Base-by-base conservation (phyloP, 345 rosid genomes). In the Clausena lansium region DNA sequence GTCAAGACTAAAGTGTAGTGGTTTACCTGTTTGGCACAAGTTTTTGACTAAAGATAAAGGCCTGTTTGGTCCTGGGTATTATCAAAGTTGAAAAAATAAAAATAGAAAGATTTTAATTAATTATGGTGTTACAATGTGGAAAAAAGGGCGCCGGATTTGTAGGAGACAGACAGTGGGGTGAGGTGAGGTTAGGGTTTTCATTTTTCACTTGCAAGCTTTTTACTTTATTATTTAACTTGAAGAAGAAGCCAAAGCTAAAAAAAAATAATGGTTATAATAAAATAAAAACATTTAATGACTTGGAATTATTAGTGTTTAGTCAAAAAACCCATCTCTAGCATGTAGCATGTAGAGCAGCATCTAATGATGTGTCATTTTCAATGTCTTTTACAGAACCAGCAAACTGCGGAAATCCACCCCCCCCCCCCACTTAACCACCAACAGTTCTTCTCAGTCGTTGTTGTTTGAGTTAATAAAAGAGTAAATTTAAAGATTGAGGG, bases 351-450 rank as follows among this genome's bases (percentile, higher is more conserved):
- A 11, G 50, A 55, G 7, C 65, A 25, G 27, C n/a, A 35, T 80
- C 69, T 79, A 81, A 50, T 80, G 87, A 81, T 78, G 81, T 74
- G 86, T 91, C 91, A 85, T 87, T 91, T 78, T 90, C 92, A 32
- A 32, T 83, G 89, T 85, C 86, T 84, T 85, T 79, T 83, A 84
- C 89, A 79, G 80, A 73, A 67, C 68, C 76, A 85, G 86, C 82
- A 79, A 83, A 76, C 80, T 36, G 70, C 64, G 68, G 66, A 72
- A 75, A 73, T 2, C 71, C 50, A 4, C 50, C 5, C 4, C 47
- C 32, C n/a, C 50, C 5, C 4, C 50, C 67, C 79, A 74, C 68
- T 45, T 57, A 65, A 74, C 62, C 27, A 41, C 38, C 74, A 71
- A 78, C 67, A 24, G 63, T 73, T 36, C 17, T 11, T 45, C 50